A percentile compares a stretch with the other conserved stretches of the same genome.
Evolutionary conservation across 768 basidiomycete species (phyloP).

Genomic region (Boletus coccyginus): DNA sequence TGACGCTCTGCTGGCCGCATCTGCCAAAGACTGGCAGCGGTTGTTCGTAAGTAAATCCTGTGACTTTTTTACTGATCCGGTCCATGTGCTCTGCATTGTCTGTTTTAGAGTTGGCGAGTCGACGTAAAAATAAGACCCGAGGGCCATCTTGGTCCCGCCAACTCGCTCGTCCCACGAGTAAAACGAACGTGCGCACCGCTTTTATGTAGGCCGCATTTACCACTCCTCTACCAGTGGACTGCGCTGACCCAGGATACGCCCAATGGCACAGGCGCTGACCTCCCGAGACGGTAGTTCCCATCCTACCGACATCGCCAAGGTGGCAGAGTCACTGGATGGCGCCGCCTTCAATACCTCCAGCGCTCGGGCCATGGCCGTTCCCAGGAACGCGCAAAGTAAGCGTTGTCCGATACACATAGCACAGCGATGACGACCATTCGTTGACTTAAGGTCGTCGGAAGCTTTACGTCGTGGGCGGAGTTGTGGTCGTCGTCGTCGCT

Average conservation of each 20-base stretch:
- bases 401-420: not conserved
- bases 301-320: not conserved
- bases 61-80: too few species aligned
- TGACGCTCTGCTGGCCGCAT: too few species aligned
- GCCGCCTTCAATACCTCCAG: not conserved
- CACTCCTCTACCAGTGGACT: not conserved
- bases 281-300: constrained; percentile 2
- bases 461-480: constrained; percentile 14
- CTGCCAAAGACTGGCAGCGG: too few species aligned
- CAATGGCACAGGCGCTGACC: constrained; percentile 6
- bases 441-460: constrained; percentile 19
- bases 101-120: not conserved
- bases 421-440: not conserved
- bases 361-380: not conserved
- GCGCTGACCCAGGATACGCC: not conserved
- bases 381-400: constrained; percentile 7
- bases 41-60: too few species aligned
- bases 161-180: not conserved
- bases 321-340: not conserved
- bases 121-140: not conserved
- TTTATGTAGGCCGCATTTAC: constrained; percentile 1
- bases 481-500: constrained; percentile 15
- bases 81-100: too few species aligned
- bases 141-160: not conserved
- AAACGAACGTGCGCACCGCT: constrained; percentile 15